phyloP scores from a whole-genome alignment of 176 grass and related monocot genomes.

The Zea mays region Zm-B73-REFERENCE-NAM-5.0 NC_050100.1:46666001-46666500 shows the following conservation, averaged over 20 bases:
- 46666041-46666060: too few species aligned
- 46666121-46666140: too few species aligned
- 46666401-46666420: constrained; percentile 86
- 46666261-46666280: constrained; percentile 42
- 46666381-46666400: constrained; percentile 73
- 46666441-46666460: constrained; percentile 86
- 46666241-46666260: constrained; percentile 10
- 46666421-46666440: constrained; percentile 74
- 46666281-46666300: constrained; percentile 22
- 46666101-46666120: too few species aligned
- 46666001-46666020: too few species aligned
- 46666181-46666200: neutral
- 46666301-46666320: constrained; percentile 21
- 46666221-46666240: neutral
- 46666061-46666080: too few species aligned
- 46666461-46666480: constrained; percentile 79
- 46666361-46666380: neutral
- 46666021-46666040: too few species aligned
- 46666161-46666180: neutral
- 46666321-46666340: neutral
- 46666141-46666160: neutral
- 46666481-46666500: constrained; percentile 87
- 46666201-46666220: neutral
- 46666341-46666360: neutral
- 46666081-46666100: too few species aligned